These are phyloP conservation scores for Penicillium olsonii DNA, from an alignment of 2,329 filamentous ascomycete genomes.

Conservation along the genomic window DNA sequence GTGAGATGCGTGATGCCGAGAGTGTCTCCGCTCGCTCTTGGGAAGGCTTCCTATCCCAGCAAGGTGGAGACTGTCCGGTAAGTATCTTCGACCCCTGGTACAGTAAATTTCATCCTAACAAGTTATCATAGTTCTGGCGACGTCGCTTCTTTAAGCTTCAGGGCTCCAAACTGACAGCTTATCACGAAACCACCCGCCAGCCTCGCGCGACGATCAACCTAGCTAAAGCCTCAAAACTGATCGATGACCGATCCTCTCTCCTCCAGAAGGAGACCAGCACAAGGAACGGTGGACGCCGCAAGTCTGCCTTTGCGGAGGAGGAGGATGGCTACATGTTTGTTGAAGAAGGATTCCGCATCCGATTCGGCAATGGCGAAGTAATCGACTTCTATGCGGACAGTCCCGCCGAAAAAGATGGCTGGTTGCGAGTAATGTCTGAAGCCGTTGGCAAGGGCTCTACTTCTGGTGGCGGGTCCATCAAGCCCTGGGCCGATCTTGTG, in stretches of 20 bases:
- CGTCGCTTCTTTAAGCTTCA: conserved; percentile 95
- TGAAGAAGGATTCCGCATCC: conserved; percentile 97
- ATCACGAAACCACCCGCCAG: conserved; percentile 92
- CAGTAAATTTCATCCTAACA: conserved; percentile 20
- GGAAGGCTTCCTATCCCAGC: conserved; percentile 91
- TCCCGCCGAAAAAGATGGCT: conserved; percentile 81
- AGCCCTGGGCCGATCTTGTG: conserved; percentile 65
- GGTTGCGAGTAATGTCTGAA: conserved; percentile 87
- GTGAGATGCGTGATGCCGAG: conserved; percentile 89
- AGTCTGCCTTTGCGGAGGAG: conserved; percentile 95
- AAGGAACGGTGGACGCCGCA: conserved; percentile 75
- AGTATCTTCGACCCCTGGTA: conserved; percentile 45
- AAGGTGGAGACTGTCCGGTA: conserved; percentile 96
- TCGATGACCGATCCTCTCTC: conserved; percentile 84
- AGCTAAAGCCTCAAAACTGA: conserved; percentile 85
- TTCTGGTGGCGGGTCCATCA: conserved; percentile 46
- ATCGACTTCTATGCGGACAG: conserved; percentile 98
- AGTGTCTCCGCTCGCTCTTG: conserved; percentile 74
- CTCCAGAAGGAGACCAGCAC: conserved; percentile 80
- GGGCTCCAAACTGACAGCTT: conserved; percentile 89
- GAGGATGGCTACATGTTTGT: conserved; percentile 99
- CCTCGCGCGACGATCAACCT: conserved; percentile 96
- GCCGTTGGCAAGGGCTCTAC: conserved; percentile 59
- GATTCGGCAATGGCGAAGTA: conserved; percentile 95
- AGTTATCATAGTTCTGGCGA: conserved; percentile 76